Percentiles rank a stretch among this genome's conserved stretches.
Evolutionary conservation across 495 filamentous ascomycete species (phyloP).

Genomic region (Hypomontagnella submonticulosa): DNA sequence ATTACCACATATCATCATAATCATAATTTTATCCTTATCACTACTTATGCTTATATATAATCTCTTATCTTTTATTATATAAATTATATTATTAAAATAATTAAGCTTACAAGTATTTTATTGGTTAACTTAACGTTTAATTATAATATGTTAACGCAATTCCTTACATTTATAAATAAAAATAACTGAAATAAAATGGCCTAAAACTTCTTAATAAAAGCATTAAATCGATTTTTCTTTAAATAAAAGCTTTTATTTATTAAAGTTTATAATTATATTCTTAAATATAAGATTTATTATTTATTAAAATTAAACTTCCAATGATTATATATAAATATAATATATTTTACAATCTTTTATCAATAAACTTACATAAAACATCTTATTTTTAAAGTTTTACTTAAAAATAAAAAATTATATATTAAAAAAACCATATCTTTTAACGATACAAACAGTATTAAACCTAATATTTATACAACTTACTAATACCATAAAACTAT

Average conservation of each 20-base stretch:
- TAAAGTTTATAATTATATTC: constrained; percentile 7
- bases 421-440: not conserved
- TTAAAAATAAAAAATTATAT: not conserved
- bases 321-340: not conserved
- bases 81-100: constrained; percentile 6
- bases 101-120: not conserved
- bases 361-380: not conserved
- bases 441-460: too few species aligned
- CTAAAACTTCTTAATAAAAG: constrained; percentile 1
- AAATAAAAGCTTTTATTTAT: not conserved
- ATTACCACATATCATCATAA: not conserved
- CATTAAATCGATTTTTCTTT: not conserved
- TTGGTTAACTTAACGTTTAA: not conserved
- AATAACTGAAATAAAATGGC: not conserved
- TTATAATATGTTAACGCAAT: not conserved
- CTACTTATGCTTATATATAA: not conserved
- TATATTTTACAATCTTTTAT: not conserved
- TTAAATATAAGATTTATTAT: constrained; percentile 6
- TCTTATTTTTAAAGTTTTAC: not conserved
- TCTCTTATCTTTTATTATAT: not conserved
- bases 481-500: too few species aligned
- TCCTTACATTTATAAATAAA: not conserved
- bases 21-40: not conserved
- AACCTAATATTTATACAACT: too few species aligned
- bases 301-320: not conserved